Evolutionary conservation across 2,329 filamentous ascomycete genomes (phyloP).

Genomic region (Cladorrhinum sp.): DNA sequence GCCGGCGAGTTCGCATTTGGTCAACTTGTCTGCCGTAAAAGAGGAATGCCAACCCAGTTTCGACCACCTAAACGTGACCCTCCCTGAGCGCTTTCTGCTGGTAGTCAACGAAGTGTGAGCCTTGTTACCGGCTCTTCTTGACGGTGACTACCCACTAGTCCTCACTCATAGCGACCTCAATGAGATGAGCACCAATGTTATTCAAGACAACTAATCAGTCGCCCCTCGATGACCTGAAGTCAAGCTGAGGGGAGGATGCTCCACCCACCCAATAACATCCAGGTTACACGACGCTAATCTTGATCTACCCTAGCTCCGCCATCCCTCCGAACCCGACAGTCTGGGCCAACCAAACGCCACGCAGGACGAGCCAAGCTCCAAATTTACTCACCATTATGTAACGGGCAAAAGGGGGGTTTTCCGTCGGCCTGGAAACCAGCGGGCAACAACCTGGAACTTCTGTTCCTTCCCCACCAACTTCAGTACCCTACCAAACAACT

Average conservation of each 20-base stretch:
- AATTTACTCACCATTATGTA: not conserved
- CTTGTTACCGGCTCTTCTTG: too few relatives aligned
- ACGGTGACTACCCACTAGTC: too few relatives aligned
- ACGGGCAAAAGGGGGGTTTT: not conserved
- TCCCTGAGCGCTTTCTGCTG: too few relatives aligned
- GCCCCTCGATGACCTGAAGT: too few relatives aligned
- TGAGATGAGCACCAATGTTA: too few relatives aligned
- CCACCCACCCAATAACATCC: constrained; percentile 1
- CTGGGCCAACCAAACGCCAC: constrained; percentile 3
- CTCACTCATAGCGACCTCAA: too few relatives aligned
- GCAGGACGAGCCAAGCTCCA: not conserved
- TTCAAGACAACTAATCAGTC: too few relatives aligned
- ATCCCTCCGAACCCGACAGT: constrained; percentile 11
- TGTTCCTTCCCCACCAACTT: not conserved
- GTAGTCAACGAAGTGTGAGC: too few relatives aligned
- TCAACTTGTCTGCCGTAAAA: too few relatives aligned
- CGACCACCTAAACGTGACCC: too few relatives aligned
- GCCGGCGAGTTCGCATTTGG: too few relatives aligned
- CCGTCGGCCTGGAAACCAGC: not conserved
- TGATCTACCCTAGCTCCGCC: not conserved
- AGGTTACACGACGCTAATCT: not conserved
- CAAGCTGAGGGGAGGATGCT: not conserved
- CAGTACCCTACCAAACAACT: not conserved
- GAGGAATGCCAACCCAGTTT: too few relatives aligned
- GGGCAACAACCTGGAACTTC: not conserved